Base-by-base conservation (phyloP, 2,329 filamentous ascomycete genomes). In the Penicillium sp. region DNA sequence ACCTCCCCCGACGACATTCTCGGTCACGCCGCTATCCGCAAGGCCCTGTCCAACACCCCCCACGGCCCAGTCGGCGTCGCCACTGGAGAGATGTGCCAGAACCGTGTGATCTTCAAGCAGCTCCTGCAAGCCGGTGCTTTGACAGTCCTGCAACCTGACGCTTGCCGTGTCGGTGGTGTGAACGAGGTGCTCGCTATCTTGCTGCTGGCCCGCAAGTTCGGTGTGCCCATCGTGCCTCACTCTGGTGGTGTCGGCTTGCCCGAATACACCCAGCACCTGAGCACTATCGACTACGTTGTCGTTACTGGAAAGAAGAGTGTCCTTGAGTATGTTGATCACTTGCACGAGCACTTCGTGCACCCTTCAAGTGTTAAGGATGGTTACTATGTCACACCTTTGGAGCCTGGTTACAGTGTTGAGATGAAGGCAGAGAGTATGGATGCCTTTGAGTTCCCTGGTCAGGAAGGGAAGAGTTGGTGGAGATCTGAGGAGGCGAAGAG, bases 71-170 rank as follows among this genome's bases (percentile, higher is more conserved):
- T 96, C 65, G 90, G 90, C 54, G 92, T 96, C 5, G 92, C 92
- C 7, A 96, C 92, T 0, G 92, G 92, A 59, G 92, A 96, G 78
- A 95, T 96, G 90, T 94, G 90, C 78, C 92, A 96, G 79, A 96
- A 96, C 79, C 86, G 92, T 38, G 89, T 96, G 61, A 85, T 96
- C 67, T 96, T 96, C 84, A 96, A 96, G 82, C 92, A 96, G 76
- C 83, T 96, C 56, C 83, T 96, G 48, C 84, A 87, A 70, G 80
- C 85, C 2, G 88, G 88, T 47, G 90, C 91, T 56, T 90, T 96
- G 64, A 91, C 94, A 67, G 85, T 96, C 18, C 91, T 90, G 71
- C 92, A 96, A 75, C 89, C 94, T 64, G 92, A 96, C 66, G 92
- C 92, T 3, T 96, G 91, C 79, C 87, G 92, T 24, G 83, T 96